Base-by-base conservation (phyloP, 1,284 basidiomycete species). In the Fomitopsis schrenkii region DNA sequence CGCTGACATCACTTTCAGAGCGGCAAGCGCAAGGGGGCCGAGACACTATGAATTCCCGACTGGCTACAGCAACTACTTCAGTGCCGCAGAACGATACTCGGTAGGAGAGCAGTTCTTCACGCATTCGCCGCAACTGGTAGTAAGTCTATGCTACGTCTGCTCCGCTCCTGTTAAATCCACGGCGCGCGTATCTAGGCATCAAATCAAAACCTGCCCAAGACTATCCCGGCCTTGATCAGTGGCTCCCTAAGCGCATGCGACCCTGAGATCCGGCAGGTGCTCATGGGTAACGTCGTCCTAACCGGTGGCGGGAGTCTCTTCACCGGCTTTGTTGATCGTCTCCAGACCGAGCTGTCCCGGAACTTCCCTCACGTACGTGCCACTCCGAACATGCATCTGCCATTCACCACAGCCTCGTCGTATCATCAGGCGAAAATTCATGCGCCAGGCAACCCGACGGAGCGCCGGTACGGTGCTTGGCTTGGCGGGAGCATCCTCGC, bases 1-100 rank as follows among this genome's bases (percentile, higher is more conserved):
- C 7, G 17, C 50, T 33, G 22, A 46, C 28, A 35, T 15, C 14
- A n/a, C n/a, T 19, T 8, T 2, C 63, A 88, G 88, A 66, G 75
- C 75, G 59, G 84, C 86, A 59, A 77, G 80, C 17, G 75, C 79
- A 60, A 82, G 84, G 52, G 82, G 81, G 22, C 72, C 77, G 52
- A 83, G 81, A 68, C 90, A 83, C 68, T 99, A 96, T 78, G 97
- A 99, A 77, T 98, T 99, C 79, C 94, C 97, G 0, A 94, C 94
- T 53, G 97, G 97, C 2, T 97, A 90, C 78, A 94, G 90, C 72
- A 84, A 88, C 40, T 88, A 87, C 70, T 98, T 96, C 76, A 67
- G 53, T 59, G 91, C 91, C 3, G 71, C 85, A 17, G 93, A 97
- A 70, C 86, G 97, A 38, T 93, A 89, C 74, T 79, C 83, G 59